A percentile compares a stretch with the other conserved stretches of the same genome.
Evolutionary conservation across 768 basidiomycete genomes (phyloP).

Genomic region (Nevesoporus exiguus): DNA sequence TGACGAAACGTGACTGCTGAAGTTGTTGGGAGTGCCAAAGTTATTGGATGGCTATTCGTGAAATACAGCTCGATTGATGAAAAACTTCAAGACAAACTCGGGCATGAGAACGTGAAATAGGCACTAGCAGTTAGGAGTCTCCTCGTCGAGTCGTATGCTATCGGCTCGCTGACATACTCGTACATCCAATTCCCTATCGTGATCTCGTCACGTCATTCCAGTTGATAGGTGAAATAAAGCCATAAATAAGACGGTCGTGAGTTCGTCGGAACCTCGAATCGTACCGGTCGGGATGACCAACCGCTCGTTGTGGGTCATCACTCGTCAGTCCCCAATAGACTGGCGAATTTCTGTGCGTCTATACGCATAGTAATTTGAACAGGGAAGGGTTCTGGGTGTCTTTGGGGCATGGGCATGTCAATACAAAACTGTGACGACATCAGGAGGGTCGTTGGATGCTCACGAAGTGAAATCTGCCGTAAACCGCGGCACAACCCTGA

Average conservation of each 20-base stretch:
- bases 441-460: not conserved
- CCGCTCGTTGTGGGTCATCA: not conserved
- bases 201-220: not conserved
- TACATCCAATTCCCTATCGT: not conserved
- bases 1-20: too few species aligned
- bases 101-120: too few species aligned
- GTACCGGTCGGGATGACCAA: not conserved
- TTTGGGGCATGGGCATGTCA: not conserved
- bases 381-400: conserved; percentile 2
- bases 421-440: not conserved
- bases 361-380: not conserved
- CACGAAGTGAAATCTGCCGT: conserved; percentile 2
- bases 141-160: too few species aligned
- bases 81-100: too few species aligned
- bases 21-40: too few species aligned
- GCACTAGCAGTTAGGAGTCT: too few species aligned
- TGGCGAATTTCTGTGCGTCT: not conserved
- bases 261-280: not conserved
- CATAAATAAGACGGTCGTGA: not conserved
- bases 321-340: not conserved
- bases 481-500: conserved; percentile 3
- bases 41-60: too few species aligned
- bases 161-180: not conserved
- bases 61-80: too few species aligned
- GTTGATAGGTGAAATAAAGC: not conserved